Conservation (phyloP, 768 basidiomycete species). For the Hemileccinum impolitum region DNA sequence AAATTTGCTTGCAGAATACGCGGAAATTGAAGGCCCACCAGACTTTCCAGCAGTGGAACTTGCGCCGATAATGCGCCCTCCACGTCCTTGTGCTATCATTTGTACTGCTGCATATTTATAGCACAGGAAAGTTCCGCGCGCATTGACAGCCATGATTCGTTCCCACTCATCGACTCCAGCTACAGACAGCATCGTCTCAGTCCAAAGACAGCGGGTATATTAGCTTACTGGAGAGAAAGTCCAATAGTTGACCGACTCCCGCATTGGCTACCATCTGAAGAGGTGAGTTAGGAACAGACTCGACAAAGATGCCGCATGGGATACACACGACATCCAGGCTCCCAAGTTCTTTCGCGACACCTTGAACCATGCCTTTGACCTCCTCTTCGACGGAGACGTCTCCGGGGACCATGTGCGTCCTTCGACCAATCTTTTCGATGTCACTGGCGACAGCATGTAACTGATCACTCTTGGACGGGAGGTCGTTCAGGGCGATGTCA, state of each 20-base stretch:
- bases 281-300: no score
- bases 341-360: constrained; percentile 1
- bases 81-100: constrained; percentile 51
- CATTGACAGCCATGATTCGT: constrained; percentile 36
- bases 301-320: no score
- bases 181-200: background rate
- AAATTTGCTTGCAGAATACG: constrained; percentile 35
- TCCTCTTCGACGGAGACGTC: constrained; percentile 8
- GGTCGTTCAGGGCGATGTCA: background rate
- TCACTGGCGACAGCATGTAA: background rate
- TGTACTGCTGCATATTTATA: constrained; percentile 59
- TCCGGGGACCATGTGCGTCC: constrained; percentile 11
- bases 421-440: constrained; percentile 17
- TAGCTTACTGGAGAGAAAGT: no score
- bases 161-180: constrained; percentile 2
- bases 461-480: background rate
- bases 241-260: background rate
- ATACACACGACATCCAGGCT: constrained; percentile 6
- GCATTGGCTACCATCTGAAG: background rate
- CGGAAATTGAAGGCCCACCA: background rate
- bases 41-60: constrained; percentile 5
- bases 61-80: constrained; percentile 50
- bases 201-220: no score
- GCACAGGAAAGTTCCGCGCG: constrained; percentile 53
- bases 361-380: constrained; percentile 8